Percentiles rank a stretch among this genome's conserved stretches.
Conservation (phyloP, 129 eudicot genomes). For the Oenanthe sinensis region DNA sequence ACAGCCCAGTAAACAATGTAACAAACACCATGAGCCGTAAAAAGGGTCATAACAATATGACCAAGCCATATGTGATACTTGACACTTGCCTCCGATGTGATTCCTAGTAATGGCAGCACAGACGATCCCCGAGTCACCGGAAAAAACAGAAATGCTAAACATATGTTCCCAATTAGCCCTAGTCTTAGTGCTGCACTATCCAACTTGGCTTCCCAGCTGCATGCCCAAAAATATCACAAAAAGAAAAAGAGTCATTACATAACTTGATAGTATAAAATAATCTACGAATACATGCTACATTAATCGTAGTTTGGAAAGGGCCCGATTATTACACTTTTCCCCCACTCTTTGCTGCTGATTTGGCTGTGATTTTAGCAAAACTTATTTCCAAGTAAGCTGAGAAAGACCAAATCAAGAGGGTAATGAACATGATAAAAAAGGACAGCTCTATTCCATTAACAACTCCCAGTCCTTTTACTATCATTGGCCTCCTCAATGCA, state of each 20-base stretch:
- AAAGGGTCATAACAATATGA: slow-evolving; percentile 39
- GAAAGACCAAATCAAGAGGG: slow-evolving; percentile 40
- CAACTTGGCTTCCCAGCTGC: slow-evolving; percentile 62
- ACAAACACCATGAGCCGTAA: slow-evolving; percentile 72
- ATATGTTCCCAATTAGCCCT: slow-evolving; percentile 13
- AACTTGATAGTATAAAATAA: neutral
- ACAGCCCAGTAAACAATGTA: slow-evolving; percentile 59
- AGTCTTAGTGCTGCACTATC: slow-evolving; percentile 13
- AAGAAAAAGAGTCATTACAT: neutral
- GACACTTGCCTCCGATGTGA: slow-evolving; percentile 70
- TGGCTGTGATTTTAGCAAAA: slow-evolving; percentile 11
- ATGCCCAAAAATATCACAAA: neutral
- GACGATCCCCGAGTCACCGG: slow-evolving; percentile 89
- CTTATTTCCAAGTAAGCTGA: slow-evolving; percentile 27
- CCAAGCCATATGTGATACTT: slow-evolving; percentile 53
- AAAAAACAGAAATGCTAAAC: slow-evolving; percentile 20
- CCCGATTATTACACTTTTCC: slow-evolving; percentile 30
- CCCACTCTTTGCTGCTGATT: slow-evolving; percentile 4
- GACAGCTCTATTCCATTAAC: slow-evolving; percentile 42
- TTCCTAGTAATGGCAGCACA: slow-evolving; percentile 46
- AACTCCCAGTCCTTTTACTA: slow-evolving; percentile 41
- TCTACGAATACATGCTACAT: neutral
- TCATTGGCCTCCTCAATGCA: slow-evolving; percentile 35
- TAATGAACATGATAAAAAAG: slow-evolving; percentile 37
- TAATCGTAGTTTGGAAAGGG: neutral